These are phyloP conservation scores for Thermothelomyces thermophilus DNA, from an alignment of 2,329 filamentous ascomycete species.

Conservation along the genomic window DNA sequence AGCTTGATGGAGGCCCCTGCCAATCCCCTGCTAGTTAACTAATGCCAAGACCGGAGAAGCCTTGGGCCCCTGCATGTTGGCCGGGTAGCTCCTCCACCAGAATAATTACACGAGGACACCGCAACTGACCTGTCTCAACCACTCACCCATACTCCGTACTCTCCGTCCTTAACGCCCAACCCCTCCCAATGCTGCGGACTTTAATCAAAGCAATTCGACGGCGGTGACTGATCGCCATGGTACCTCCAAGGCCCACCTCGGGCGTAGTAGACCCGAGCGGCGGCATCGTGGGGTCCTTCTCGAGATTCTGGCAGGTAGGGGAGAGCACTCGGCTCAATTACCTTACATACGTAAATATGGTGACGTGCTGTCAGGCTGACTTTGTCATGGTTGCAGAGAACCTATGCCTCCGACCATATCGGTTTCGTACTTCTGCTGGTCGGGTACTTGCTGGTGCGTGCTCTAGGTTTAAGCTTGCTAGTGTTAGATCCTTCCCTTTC, in stretches of 20 bases:
- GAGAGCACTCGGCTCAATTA: background rate
- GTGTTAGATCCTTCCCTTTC: background rate
- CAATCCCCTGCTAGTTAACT: too few relatives aligned
- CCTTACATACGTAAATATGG: background rate
- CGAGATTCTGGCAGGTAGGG: constrained; percentile 44
- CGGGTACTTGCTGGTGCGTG: constrained; percentile 55
- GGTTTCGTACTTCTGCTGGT: constrained; percentile 65
- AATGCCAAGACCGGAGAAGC: too few relatives aligned
- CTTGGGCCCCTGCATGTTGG: too few relatives aligned
- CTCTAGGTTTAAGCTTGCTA: background rate
- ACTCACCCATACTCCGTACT: too few relatives aligned
- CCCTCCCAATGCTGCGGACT: constrained; percentile 32
- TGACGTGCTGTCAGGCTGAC: background rate
- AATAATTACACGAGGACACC: background rate
- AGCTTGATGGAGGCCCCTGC: too few relatives aligned
- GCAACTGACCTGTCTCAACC: background rate
- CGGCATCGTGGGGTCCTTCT: constrained; percentile 30
- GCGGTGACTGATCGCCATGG: constrained; percentile 41
- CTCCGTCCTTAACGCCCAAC: too few relatives aligned
- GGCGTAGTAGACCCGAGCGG: constrained; percentile 12
- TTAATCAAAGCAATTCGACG: constrained; percentile 33
- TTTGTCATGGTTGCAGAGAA: constrained; percentile 46
- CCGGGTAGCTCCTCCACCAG: too few relatives aligned
- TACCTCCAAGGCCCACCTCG: constrained; percentile 26
- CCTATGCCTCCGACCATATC: constrained; percentile 83